These are phyloP conservation scores for Huntiella bhutanensis DNA, from an alignment of 2,329 filamentous ascomycete species.

Conservation along the genomic window DNA sequence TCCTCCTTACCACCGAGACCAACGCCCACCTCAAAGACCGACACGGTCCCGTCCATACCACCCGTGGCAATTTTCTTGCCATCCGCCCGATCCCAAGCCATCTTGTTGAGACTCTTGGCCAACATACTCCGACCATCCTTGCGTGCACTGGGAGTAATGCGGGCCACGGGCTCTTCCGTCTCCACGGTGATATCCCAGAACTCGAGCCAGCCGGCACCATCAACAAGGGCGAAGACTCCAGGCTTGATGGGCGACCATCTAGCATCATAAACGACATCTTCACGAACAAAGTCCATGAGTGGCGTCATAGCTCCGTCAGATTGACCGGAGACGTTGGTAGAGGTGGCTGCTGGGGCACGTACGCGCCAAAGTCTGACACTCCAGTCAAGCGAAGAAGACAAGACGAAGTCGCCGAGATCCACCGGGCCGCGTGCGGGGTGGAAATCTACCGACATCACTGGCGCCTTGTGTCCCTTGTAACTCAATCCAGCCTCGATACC, in stretches of 20 bases:
- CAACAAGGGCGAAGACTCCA: conserved; percentile 84
- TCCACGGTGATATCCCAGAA: conserved; percentile 90
- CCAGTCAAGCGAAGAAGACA: conserved; percentile 91
- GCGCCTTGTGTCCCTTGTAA: conserved; percentile 79
- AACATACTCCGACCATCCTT: conserved; percentile 49
- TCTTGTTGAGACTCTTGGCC: conserved; percentile 77
- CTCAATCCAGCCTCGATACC: conserved; percentile 77
- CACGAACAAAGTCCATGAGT: conserved; percentile 74
- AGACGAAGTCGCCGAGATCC: conserved; percentile 81
- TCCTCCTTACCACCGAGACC: conserved; percentile 71
- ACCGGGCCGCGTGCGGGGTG: conserved; percentile 83
- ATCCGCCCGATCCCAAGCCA: conserved; percentile 83
- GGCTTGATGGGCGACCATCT: conserved; percentile 90
- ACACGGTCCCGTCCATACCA: conserved; percentile 77
- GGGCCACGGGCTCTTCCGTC: conserved; percentile 76
- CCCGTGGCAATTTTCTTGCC: conserved; percentile 76
- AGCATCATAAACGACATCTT: conserved; percentile 93
- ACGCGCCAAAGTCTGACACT: conserved; percentile 95
- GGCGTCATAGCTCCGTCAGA: conserved; percentile 43
- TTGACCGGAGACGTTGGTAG: conserved; percentile 29
- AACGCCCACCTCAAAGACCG: conserved; percentile 76
- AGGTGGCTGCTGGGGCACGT: conserved; percentile 56
- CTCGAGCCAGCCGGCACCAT: conserved; percentile 80
- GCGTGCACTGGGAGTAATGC: conserved; percentile 51
- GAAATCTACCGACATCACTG: conserved; percentile 91